Evolutionary conservation across 805 yeast genomes (phyloP), one percentile per base, ranked within the genome.

Genomic region (Metschnikowia similis): DNA sequence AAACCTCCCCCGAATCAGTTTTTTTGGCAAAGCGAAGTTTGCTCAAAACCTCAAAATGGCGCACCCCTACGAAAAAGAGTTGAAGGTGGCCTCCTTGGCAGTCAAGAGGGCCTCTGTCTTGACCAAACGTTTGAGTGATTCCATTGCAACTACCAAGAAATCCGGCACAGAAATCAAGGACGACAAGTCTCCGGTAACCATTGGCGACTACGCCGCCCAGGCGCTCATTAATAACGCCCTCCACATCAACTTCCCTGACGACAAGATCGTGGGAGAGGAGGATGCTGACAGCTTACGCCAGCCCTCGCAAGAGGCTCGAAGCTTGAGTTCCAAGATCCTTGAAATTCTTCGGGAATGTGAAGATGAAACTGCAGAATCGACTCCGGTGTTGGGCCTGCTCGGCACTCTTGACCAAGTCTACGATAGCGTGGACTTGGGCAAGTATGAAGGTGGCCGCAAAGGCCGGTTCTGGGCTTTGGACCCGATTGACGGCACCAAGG

Each of bases 401-500:
- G 53, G 60, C 9, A 63, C 74, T 3, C 63, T 78, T 31, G 73
- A 75, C 0, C 76, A 79, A 31, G 76, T 92, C 44, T 77, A 79
- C 56, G 74, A 79, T 6, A 75, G 85, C 27, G 87, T 94, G 50
- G 96, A 90, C 63, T 69, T 76, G 52, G 99, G 99, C 43, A 77
- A 80, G 61, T 87, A 87, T 36, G 66, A 76, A 53, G 98, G 97
- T 48, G 96, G 97, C 4, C 57, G 70, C 31, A 72, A 67, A 35
- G 96, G 96, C 26, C 76, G 99, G 53, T 83, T 89, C 64, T 94
- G 99, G 99, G 96, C 97, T 0, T 72, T 94, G 61, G 99, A 94
- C 63, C 99, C 99, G 36, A 91, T 94, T 54, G 99, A 94, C 64
- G 99, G 99, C 7, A 94, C 99, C 17, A 94, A 73, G 66, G 99